Base-by-base conservation (phyloP, 306 rosid species). In the Sindora glabra region DNA sequence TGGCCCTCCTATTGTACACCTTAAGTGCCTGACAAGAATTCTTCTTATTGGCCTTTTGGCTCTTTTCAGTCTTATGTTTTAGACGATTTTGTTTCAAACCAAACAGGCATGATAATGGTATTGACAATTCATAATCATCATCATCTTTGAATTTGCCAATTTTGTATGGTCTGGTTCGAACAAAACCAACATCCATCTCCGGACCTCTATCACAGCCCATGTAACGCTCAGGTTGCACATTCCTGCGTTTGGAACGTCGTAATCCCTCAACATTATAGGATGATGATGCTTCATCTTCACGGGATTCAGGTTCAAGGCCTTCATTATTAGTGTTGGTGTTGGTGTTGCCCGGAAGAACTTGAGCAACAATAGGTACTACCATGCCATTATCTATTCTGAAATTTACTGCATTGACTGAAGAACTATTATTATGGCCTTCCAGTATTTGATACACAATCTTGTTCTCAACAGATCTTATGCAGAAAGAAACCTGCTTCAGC, bases 191-290 rank as follows among this genome's bases (percentile, higher is more conserved):
- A 57, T 79, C 86, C 18, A 74, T 55, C 74, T 77, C 78, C n/a
- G 80, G 42, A 15, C 64, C 68, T 56, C 39, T 46, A 52, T 76
- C 79, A 50, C 79, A 81, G 19, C 88, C 98, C 65, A 87, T 65
- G 72, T 85, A 91, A 16, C 98, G 92, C 44, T 85, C 96, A 6
- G 98, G 98, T 36, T 86, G 95, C 5, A 88, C 59, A 58, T 81
- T 76, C 25, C 92, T 74, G 21, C 98, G 95, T 59, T 91, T 86
- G 62, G 98, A 91, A 32, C 98, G 98, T 9, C 98, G 71, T 59
- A 91, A 66, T 34, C 75, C 87, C 22, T 62, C 61, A 47, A 63
- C 55, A 52, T 60, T 74, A 52, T 74, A 71, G 42, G 63, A 46
- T n/a, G 73, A 63, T 3, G 71, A 71, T 1, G 23, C 65, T 70